Percentiles rank a stretch among this genome's conserved stretches.
These are phyloP conservation scores for Russula vinacea DNA, from an alignment of 768 basidiomycete species.

Conservation along the genomic window DNA sequence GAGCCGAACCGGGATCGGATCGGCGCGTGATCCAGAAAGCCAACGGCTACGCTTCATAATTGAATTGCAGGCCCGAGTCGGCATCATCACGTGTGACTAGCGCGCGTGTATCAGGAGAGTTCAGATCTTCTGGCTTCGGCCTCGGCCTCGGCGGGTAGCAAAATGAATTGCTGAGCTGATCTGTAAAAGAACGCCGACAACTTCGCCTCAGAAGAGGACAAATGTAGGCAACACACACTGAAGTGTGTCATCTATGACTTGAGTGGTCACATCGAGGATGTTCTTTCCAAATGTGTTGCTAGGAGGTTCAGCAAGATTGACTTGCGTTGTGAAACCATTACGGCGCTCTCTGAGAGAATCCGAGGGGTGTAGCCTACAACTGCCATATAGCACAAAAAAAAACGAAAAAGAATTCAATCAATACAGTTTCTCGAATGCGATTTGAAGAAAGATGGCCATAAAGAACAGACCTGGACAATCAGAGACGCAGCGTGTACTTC, in stretches of 20 bases:
- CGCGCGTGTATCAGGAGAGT: too few relatives aligned
- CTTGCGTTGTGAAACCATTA: constrained; percentile 51
- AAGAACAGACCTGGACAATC: constrained; percentile 27
- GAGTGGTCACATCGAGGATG: constrained; percentile 53
- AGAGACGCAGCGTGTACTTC: constrained; percentile 18
- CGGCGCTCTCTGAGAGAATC: constrained; percentile 41
- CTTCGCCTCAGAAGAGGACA: constrained; percentile 22
- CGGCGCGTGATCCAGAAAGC: constrained; percentile 78
- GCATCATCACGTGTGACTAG: constrained; percentile 16
- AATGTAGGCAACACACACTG: constrained; percentile 37
- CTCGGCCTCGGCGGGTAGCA: constrained; percentile 26
- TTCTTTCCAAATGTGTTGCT: constrained; percentile 64
- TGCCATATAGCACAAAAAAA: not conserved
- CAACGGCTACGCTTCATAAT: constrained; percentile 61
- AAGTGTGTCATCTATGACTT: constrained; percentile 60
- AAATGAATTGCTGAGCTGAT: constrained; percentile 54
- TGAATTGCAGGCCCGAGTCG: constrained; percentile 63
- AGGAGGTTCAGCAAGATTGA: constrained; percentile 51
- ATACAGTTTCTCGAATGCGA: not conserved
- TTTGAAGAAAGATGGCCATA: not conserved
- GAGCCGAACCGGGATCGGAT: constrained; percentile 49
- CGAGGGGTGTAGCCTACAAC: constrained; percentile 57
- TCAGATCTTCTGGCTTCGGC: constrained; percentile 34
- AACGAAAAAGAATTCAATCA: not conserved
- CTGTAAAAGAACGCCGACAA: constrained; percentile 30